Base-by-base conservation (phyloP, 1,139 yeast species). In the Taphrina pruni region DNA sequence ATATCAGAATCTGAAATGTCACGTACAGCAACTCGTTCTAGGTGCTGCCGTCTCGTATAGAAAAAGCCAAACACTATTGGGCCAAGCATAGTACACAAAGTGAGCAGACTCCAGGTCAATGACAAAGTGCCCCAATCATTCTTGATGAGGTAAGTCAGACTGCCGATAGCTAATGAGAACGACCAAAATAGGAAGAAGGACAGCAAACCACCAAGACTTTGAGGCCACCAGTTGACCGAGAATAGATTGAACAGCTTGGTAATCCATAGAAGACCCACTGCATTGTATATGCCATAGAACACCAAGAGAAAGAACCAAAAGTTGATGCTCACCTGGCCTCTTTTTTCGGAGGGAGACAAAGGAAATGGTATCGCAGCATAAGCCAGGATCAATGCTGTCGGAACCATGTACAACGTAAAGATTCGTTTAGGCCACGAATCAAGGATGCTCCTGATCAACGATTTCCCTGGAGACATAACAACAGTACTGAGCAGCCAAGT, bases 201-300 rank as follows among this genome's bases (percentile, higher is more conserved):
- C 21, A 55, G 36, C 14, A 65, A 52, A 36, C 70, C 72, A 20
- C 72, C 71, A 5, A 70, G 50, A 14, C 57, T 60, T 9, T 56
- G 51, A 7, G 70, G 70, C 70, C 70, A 69, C 72, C 72, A 70
- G 45, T 69, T 70, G 50, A 70, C 70, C 17, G 72, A 69, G 50
- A 65, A 70, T 21, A 70, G 60, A 51, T 69, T 64, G 66, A 69
- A 70, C 8, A 70, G 60, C 55, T 70, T 70, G 17, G 72, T 70
- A 32, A 70, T 69, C 70, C 72, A 70, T 50, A 70, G 45, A 35
- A 70, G 61, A 9, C 72, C 72, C 12, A 69, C 62, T 9, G 71
- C 72, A 46, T 70, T 70, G 57, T 70, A 70, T 35, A 70, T 61
- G 11, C 72, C 72, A 48, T 70, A 70, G 55, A 69, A 70, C 17